A percentile compares a stretch with the other conserved stretches of the same genome.
Evolutionary conservation across 768 basidiomycete species (phyloP).

Genomic region (Rhodotorula taiwanensis): DNA sequence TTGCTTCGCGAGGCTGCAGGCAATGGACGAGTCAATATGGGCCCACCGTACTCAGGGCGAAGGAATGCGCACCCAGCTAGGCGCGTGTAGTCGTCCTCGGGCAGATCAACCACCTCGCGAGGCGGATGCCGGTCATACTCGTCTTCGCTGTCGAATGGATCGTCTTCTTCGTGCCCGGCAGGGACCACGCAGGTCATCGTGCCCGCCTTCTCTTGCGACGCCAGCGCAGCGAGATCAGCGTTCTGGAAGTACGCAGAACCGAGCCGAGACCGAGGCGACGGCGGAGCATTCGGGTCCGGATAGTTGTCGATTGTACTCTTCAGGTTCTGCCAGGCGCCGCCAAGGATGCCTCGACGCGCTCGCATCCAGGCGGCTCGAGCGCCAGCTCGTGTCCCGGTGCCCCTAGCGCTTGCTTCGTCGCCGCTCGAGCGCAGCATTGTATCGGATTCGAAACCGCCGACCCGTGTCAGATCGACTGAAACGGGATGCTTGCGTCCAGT

Average conservation of each 20-base stretch:
- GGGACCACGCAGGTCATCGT: neutral
- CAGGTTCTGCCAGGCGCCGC: constrained; percentile 9
- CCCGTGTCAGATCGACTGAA: neutral
- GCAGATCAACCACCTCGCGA: constrained; percentile 6
- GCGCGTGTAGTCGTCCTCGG: neutral
- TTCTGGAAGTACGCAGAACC: no score
- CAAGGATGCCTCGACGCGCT: neutral
- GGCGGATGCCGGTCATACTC: neutral
- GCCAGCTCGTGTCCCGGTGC: neutral
- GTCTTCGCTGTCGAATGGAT: constrained; percentile 4
- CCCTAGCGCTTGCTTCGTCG: neutral
- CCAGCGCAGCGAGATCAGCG: no score
- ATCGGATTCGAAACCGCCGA: neutral
- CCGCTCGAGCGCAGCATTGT: constrained; percentile 1
- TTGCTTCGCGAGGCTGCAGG: constrained; percentile 1
- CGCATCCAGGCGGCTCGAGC: neutral
- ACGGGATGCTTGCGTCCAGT: neutral
- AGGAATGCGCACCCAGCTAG: neutral
- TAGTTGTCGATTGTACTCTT: neutral
- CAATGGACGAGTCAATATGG: neutral
- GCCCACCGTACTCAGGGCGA: neutral
- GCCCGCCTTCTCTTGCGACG: neutral
- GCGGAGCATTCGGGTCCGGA: neutral
- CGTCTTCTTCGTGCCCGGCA: neutral
- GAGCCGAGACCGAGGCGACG: neutral